Evolutionary conservation across 306 rosid genomes (phyloP).

Genomic region (Senna siamea): DNA sequence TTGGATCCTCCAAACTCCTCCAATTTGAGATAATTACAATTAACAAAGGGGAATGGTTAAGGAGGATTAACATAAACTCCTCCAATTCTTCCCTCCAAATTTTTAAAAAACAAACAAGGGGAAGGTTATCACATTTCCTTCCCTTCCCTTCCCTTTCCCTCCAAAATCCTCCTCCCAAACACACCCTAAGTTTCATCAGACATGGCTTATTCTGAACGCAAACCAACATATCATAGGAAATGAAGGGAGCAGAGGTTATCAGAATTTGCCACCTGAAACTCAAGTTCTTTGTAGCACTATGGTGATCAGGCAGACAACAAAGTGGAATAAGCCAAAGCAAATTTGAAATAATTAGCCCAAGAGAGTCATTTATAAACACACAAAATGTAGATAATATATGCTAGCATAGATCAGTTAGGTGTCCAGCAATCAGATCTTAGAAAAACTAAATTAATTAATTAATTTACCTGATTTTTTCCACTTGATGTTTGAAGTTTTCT

Average conservation of each 20-base stretch:
- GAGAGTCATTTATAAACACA: neutral
- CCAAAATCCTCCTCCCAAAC: too few relatives aligned
- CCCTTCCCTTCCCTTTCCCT: too few relatives aligned
- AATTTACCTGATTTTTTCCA: slow-evolving; percentile 44
- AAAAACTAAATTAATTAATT: slow-evolving; percentile 11
- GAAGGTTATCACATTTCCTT: too few relatives aligned
- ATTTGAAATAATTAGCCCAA: slow-evolving; percentile 18
- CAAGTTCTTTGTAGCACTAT: neutral
- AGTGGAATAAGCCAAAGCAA: slow-evolving; percentile 9
- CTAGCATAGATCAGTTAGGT: slow-evolving; percentile 10
- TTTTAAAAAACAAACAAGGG: too few relatives aligned
- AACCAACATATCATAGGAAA: neutral
- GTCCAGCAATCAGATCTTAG: slow-evolving; percentile 6
- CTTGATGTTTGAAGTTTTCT: slow-evolving; percentile 41
- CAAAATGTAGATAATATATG: neutral
- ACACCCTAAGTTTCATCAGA: slow-evolving; percentile 14
- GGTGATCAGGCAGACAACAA: neutral
- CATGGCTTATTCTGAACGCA: slow-evolving; percentile 19
- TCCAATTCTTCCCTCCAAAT: too few relatives aligned
- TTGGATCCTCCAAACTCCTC: too few relatives aligned
- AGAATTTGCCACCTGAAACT: slow-evolving; percentile 1
- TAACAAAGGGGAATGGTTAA: too few relatives aligned
- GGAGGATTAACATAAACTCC: too few relatives aligned
- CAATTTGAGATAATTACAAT: too few relatives aligned
- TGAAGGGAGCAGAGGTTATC: neutral